These are phyloP conservation scores for Ganoderma sinense DNA, from an alignment of 1,284 basidiomycete species.

Conservation along the genomic window DNA sequence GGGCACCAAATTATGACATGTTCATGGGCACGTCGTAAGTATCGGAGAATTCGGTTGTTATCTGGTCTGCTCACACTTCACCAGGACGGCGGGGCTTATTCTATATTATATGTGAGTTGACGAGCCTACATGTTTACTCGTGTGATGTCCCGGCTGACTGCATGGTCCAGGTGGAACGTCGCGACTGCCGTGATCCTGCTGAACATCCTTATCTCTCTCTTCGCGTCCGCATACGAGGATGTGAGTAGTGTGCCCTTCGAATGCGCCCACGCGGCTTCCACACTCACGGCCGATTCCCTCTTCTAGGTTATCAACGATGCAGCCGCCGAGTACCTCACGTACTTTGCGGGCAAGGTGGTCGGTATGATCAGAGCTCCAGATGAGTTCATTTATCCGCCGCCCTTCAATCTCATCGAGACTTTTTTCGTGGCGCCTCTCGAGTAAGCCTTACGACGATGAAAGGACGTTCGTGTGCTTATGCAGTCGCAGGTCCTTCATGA, in stretches of 20 bases:
- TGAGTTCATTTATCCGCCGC: constrained; percentile 74
- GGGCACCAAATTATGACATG: constrained; percentile 83
- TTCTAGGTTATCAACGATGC: constrained; percentile 65
- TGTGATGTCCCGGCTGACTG: background rate
- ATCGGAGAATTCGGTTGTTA: background rate
- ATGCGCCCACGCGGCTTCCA: background rate
- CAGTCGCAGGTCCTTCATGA: constrained; percentile 55
- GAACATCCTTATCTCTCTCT: constrained; percentile 95
- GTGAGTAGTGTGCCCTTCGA: constrained; percentile 52
- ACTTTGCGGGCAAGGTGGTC: constrained; percentile 88
- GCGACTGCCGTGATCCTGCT: constrained; percentile 88
- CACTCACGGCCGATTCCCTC: background rate
- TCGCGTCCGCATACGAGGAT: constrained; percentile 89
- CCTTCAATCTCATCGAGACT: constrained; percentile 88
- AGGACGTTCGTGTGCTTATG: background rate
- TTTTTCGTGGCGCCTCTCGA: constrained; percentile 87
- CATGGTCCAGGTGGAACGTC: constrained; percentile 78
- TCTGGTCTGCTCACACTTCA: background rate
- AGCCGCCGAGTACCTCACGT: constrained; percentile 84
- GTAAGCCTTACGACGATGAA: constrained; percentile 52
- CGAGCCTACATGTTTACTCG: constrained; percentile 33
- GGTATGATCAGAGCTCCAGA: constrained; percentile 88
- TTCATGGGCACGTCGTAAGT: constrained; percentile 58
- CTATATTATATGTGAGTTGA: constrained; percentile 81
- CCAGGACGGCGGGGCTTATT: constrained; percentile 72